A percentile compares a stretch with the other conserved stretches of the same genome.
Conservation (phyloP, 441 rosid genomes). For the Cnidoscolus chayamansa region DNA sequence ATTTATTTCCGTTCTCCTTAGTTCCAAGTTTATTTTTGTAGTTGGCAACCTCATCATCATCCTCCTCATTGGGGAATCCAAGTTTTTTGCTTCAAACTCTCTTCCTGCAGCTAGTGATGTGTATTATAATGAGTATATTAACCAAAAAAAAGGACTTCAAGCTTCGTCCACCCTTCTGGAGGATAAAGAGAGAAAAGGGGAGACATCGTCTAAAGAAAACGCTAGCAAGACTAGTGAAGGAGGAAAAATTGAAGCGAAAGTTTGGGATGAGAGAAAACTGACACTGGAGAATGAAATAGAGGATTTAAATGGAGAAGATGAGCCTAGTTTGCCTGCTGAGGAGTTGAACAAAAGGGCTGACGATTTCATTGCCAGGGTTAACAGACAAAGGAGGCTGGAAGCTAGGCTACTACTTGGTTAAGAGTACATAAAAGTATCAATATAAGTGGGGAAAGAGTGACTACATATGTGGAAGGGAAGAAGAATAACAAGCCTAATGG, state of each 20-base stretch:
- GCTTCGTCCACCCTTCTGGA: constrained; percentile 14
- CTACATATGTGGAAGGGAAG: too few species aligned
- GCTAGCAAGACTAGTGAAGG: constrained; percentile 9
- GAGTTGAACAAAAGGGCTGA: constrained; percentile 53
- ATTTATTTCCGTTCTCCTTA: constrained; percentile 28
- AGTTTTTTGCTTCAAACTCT: constrained; percentile 23
- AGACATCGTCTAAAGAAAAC: constrained; percentile 17
- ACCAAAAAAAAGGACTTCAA: constrained; percentile 28
- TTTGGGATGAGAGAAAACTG: constrained; percentile 3
- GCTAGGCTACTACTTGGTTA: constrained; percentile 24
- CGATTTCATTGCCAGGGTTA: constrained; percentile 59
- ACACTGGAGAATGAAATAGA: constrained; percentile 18
- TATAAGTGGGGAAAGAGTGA: too few species aligned
- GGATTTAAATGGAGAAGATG: constrained; percentile 26
- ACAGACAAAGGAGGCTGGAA: constrained; percentile 51
- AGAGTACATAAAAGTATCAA: background rate
- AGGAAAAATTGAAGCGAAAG: constrained; percentile 6
- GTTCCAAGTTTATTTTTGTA: constrained; percentile 42
- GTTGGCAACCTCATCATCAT: constrained; percentile 49
- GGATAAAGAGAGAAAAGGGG: constrained; percentile 15
- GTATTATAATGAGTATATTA: constrained; percentile 40
- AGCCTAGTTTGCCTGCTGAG: constrained; percentile 37
- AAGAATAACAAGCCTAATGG: too few species aligned
- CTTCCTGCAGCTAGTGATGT: constrained; percentile 19
- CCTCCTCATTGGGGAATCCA: constrained; percentile 49